These are phyloP conservation scores for Syzygium aqueum DNA, from an alignment of 345 rosid genomes.

Conservation along the genomic window DNA sequence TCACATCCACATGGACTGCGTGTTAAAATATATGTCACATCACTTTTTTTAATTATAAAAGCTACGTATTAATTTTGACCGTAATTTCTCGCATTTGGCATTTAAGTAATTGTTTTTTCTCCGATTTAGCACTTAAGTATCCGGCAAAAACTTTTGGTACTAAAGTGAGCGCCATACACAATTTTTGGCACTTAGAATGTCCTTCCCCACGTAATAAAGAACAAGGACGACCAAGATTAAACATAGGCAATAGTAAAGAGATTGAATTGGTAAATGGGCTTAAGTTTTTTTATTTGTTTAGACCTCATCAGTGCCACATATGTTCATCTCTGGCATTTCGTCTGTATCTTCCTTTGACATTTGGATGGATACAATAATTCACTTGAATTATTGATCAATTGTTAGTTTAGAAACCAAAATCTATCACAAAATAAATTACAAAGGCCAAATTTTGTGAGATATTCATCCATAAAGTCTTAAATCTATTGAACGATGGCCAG, in stretches of 20 bases:
- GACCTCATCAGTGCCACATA: neutral
- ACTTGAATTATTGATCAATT: neutral
- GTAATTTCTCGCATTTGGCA: no score
- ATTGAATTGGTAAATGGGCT: neutral
- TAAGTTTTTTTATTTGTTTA: neutral
- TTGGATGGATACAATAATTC: neutral
- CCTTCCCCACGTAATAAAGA: neutral
- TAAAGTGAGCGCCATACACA: no score
- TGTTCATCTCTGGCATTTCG: neutral
- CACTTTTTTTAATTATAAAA: no score
- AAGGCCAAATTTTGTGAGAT: neutral
- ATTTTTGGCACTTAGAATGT: no score
- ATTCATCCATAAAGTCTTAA: no score
- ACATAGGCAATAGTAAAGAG: neutral
- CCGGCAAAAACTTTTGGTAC: no score
- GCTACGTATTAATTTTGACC: no score
- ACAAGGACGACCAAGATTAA: neutral
- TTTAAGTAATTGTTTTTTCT: no score
- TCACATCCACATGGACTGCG: no score
- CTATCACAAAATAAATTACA: neutral
- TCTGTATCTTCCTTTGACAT: neutral
- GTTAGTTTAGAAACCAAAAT: neutral
- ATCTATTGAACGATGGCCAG: no score
- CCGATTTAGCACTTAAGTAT: no score
- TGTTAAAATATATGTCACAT: no score